These are phyloP conservation scores for Groenewaldozyma salmanticensis DNA, from an alignment of 805 yeast genomes.

Conservation along the genomic window DNA sequence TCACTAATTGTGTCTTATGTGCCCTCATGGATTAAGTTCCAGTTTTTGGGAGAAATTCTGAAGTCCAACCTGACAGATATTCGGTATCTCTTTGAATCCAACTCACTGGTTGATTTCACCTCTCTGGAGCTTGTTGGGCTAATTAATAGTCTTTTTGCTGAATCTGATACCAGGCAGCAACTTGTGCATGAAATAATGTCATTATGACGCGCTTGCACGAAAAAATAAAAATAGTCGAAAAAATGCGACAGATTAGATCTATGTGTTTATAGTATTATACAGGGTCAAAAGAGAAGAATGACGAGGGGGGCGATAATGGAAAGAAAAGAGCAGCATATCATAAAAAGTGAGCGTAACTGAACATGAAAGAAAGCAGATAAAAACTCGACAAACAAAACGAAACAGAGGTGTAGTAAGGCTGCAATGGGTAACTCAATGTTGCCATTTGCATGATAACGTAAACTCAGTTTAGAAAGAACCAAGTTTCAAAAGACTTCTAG, in stretches of 20 bases:
- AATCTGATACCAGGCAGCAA: slow-evolving; percentile 21
- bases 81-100: slow-evolving; percentile 18
- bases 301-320: too few species aligned
- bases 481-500: slow-evolving; percentile 13
- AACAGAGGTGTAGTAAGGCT: too few species aligned
- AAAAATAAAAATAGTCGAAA: background rate
- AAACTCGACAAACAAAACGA: too few species aligned
- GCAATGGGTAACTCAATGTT: too few species aligned
- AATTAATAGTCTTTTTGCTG: slow-evolving; percentile 27
- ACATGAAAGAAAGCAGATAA: too few species aligned
- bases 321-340: too few species aligned
- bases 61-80: slow-evolving; percentile 25
- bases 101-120: slow-evolving; percentile 26
- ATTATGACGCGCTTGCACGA: background rate
- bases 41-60: slow-evolving; percentile 25
- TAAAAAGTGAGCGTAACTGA: too few species aligned
- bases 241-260: too few species aligned
- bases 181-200: slow-evolving; percentile 19
- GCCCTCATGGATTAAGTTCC: slow-evolving; percentile 31
- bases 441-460: too few species aligned
- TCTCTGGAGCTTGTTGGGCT: slow-evolving; percentile 23
- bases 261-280: background rate
- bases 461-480: slow-evolving; percentile 9
- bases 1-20: slow-evolving; percentile 20
- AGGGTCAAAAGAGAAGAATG: too few species aligned